A percentile compares a stretch with the other conserved stretches of the same genome.
Conservation (phyloP, 2,329 filamentous ascomycete species). For the Claviceps monticola region DNA sequence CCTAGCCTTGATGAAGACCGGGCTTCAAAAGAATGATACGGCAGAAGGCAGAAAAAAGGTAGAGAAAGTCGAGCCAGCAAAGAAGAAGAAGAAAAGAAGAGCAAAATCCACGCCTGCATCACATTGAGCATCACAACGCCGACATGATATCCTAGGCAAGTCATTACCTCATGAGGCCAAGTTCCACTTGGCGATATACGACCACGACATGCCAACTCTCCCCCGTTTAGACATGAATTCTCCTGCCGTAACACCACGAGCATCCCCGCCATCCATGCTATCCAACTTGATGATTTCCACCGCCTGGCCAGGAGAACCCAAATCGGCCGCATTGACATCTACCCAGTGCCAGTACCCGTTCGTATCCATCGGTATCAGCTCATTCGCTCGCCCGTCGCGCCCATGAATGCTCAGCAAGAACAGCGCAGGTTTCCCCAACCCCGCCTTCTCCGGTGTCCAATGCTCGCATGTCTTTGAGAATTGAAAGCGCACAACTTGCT, state of each 20-base stretch:
- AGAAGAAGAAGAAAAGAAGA: too few relatives aligned
- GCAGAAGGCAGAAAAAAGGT: accelerated
- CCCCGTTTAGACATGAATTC: conserved; percentile 32
- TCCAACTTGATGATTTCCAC: conserved; percentile 50
- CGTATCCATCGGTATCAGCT: conserved; percentile 58
- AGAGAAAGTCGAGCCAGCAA: too few relatives aligned
- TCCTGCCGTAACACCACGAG: conserved; percentile 32
- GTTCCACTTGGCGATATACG: conserved; percentile 34
- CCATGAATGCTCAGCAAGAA: conserved; percentile 57
- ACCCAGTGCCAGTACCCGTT: conserved; percentile 72
- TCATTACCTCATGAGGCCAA: conserved; percentile 21
- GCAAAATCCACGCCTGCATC: too few relatives aligned
- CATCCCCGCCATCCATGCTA: conserved; percentile 30
- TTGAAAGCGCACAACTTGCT: conserved; percentile 56
- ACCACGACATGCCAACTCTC: conserved; percentile 29
- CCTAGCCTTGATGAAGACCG: too few relatives aligned
- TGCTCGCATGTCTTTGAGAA: conserved; percentile 71
- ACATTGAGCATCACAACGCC: too few relatives aligned
- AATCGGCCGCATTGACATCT: conserved; percentile 52
- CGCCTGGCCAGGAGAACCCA: conserved; percentile 57
- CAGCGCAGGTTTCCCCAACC: conserved; percentile 50
- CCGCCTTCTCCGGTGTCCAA: conserved; percentile 60
- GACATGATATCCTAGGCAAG: too few relatives aligned
- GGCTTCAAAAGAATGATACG: too few relatives aligned
- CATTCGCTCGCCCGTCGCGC: conserved; percentile 50